Evolutionary conservation across 2,329 filamentous ascomycete genomes (phyloP), one percentile per base, ranked within the genome.

Genomic region (Aspergillaceae sp.): DNA sequence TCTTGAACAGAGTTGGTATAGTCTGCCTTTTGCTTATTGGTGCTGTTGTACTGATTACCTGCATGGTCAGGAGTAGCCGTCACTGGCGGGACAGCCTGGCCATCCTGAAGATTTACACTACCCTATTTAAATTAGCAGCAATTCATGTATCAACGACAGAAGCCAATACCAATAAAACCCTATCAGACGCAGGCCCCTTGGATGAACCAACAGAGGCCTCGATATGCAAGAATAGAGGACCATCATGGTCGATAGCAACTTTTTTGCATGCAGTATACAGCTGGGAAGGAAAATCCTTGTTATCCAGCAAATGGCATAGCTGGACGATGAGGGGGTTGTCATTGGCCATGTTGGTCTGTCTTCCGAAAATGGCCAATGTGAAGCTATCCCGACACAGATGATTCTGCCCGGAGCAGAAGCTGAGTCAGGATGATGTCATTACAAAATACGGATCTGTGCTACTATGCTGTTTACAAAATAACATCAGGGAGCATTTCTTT

Each of bases 51-150:
- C 4, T 4, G n/a, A 38, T 7, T 7, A 19, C 26, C n/a, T 11
- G n/a, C 36, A 7, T 5, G 5, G 26, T 11, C 33, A 1, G 46
- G 42, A 6, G 42, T 46, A 3, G 42, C 7, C 4, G 45, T 38
- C 2, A 41, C 27, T 33, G 37, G 41, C n/a, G 48, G 45, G n/a
- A 48, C n/a, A 7, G 28, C 19, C 40, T 19, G 40, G 19, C 47
- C 48, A 19, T 40, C 43, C 3, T 41, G 30, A 6, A 53, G 51
- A 35, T 54, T 37, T 28, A 54, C 44, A 19, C 44, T 51, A 7
- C 52, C 52, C 50, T 54, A 35, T 2, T 27, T 26, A 27, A 28
- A 29, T 50, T 28, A 48, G 44, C 5, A 38, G 8, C 4, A 27
- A 7, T 2, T 3, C 19, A 19, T 38, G 8, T 4, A 3, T 7